A percentile compares a stretch with the other conserved stretches of the same genome.
Evolutionary conservation across 2,329 filamentous ascomycete species (phyloP).

Genomic region (Elsinoe necatrix): DNA sequence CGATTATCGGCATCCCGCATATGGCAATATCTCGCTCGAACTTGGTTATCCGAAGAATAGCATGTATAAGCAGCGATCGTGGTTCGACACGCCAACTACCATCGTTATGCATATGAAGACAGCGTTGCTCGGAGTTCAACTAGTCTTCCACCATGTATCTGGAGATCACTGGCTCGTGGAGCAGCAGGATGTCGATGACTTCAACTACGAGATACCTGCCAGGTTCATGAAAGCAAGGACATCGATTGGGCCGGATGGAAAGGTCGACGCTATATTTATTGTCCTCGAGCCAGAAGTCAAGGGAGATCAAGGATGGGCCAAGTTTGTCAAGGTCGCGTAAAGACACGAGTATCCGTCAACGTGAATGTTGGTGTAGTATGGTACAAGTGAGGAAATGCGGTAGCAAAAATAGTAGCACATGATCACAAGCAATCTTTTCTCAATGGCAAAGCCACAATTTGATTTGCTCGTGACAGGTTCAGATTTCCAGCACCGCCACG

Average conservation of each 20-base stretch:
- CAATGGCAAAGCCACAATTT: neutral
- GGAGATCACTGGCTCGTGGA: constrained; percentile 19
- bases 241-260: constrained; percentile 17
- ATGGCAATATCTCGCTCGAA: constrained; percentile 15
- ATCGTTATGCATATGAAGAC: constrained; percentile 14
- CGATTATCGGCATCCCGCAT: constrained; percentile 16
- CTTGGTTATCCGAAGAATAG: constrained; percentile 3
- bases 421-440: neutral
- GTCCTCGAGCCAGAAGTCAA: constrained; percentile 13
- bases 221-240: constrained; percentile 17
- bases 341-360: neutral
- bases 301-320: constrained; percentile 16
- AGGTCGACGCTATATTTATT: constrained; percentile 15
- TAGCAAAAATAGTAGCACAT: neutral
- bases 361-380: too few relatives aligned
- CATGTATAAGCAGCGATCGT: neutral
- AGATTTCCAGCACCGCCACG: neutral
- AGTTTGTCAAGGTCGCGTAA: constrained; percentile 11
- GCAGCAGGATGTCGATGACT: neutral
- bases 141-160: constrained; percentile 16
- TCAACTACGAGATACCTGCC: neutral
- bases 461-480: neutral
- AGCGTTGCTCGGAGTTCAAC: neutral
- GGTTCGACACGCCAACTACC: neutral
- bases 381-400: neutral